Base-by-base conservation (phyloP, 2,329 filamentous ascomycete species). In the Microascus cirrosus region DNA sequence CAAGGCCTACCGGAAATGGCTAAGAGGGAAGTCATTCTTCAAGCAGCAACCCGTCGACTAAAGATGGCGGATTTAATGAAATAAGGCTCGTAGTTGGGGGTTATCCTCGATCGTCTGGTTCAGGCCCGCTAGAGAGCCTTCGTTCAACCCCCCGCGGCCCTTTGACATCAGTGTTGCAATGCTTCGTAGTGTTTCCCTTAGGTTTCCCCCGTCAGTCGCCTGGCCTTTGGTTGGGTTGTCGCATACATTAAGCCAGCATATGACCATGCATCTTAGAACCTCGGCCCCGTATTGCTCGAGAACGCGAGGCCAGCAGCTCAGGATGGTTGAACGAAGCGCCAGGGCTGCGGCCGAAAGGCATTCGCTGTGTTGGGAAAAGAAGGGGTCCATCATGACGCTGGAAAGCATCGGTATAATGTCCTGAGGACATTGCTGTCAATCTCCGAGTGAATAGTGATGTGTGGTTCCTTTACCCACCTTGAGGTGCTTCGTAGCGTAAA, bases 1-100 rank as follows among this genome's bases (percentile, higher is more conserved):
- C 71, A 97, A 96, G 73, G 89, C 92, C 11, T 99, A 99, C 72
- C 77, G 86, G 66, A 95, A 96, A 73, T 99, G 94, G 93, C 77
- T 99, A 67, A 82, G 85, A 61, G 93, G 93, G 20, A 97, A 96
- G 76, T 96, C 90, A 65, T 80, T 97, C 66, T 97, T 97, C 71
- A 97, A 97, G 73, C 92, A 96, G 77, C 84, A 86, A 70, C 83
- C 86, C 53, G 77, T 82, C 56, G 80, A 82, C 61, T 59, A 61
- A n/a, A 56, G 55, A 50, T 57, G 59, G 20, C n/a, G 34, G 7
- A 57, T 36, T 25, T 57, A 55, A 12, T 11, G 25, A 18, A 34
- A 36, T 18, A 34, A 10, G 13, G 52, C 25, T 10, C 18, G 45
- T 34, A 32, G 8, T 22, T 53, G 18, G 52, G 32, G 36, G n/a